Conservation (phyloP, 495 filamentous ascomycete species). For the Bombardia bombarda region DNA sequence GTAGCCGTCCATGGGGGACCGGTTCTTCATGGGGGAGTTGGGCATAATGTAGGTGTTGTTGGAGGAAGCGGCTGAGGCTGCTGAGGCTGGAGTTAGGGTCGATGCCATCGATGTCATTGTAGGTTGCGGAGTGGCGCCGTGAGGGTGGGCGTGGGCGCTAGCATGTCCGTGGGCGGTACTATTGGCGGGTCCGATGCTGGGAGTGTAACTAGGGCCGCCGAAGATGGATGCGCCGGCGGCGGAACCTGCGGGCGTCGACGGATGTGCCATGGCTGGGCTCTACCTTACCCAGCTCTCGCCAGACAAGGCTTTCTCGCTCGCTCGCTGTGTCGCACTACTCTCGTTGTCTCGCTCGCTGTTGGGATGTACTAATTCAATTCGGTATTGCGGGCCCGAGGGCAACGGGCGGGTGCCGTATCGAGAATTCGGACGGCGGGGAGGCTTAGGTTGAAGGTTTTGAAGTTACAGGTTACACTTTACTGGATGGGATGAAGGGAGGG, state of each 20-base stretch:
- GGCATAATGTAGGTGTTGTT: conserved; percentile 82
- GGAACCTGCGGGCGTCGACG: conserved; percentile 18
- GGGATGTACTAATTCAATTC: too few relatives aligned
- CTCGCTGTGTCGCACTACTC: too few relatives aligned
- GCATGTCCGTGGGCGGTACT: neutral
- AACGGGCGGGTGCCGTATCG: too few relatives aligned
- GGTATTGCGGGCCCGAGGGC: too few relatives aligned
- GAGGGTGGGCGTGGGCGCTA: too few relatives aligned
- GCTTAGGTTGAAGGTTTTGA: too few relatives aligned
- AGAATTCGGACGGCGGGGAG: too few relatives aligned
- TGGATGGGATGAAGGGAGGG: too few relatives aligned
- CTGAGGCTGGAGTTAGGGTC: conserved; percentile 38
- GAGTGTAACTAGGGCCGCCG: conserved; percentile 15
- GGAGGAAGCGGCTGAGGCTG: conserved; percentile 47
- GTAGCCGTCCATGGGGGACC: conserved; percentile 58
- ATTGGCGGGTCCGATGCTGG: neutral
- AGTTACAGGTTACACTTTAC: too few relatives aligned
- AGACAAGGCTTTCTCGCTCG: too few relatives aligned
- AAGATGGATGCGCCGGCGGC: conserved; percentile 22
- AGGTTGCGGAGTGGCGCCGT: conserved; percentile 3
- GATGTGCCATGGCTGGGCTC: conserved; percentile 28
- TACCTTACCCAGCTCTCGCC: too few relatives aligned
- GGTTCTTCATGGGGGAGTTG: conserved; percentile 61
- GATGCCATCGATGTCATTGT: conserved; percentile 20
- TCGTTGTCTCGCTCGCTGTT: too few relatives aligned